A percentile compares a stretch with the other conserved stretches of the same genome.
phyloP scores from a whole-genome alignment of 345 rosid genomes.

The Linum lewisii region DNA sequence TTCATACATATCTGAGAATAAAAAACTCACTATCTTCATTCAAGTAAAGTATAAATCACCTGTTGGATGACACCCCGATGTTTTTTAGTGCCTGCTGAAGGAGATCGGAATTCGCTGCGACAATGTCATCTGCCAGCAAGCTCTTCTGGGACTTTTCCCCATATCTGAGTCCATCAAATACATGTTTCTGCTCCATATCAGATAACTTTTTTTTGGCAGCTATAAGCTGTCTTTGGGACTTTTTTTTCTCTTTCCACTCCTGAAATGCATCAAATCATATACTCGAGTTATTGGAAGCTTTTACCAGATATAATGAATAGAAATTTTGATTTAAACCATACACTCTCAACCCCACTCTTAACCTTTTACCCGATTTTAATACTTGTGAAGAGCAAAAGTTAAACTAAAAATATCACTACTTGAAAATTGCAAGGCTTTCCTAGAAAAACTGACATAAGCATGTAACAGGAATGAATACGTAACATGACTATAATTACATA shows the following conservation, averaged over 20 bases:
- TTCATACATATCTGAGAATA: background rate
- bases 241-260: conserved; percentile 93
- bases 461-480: background rate
- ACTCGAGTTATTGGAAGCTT: background rate
- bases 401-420: background rate
- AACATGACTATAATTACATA: background rate
- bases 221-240: conserved; percentile 58
- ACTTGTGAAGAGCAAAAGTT: background rate
- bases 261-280: conserved; percentile 23
- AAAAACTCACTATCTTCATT: background rate
- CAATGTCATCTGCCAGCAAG: conserved; percentile 60
- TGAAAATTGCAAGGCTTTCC: background rate
- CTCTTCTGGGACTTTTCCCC: conserved; percentile 66
- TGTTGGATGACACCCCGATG: conserved; percentile 37
- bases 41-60: conserved; percentile 29
- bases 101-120: conserved; percentile 56
- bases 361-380: background rate
- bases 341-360: no score
- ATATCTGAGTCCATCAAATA: conserved; percentile 66
- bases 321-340: background rate
- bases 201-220: conserved; percentile 72
- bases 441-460: background rate
- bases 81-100: conserved; percentile 66
- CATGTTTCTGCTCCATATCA: conserved; percentile 84
- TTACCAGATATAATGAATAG: no score